Percentiles rank a stretch among this genome's conserved stretches.
These are phyloP conservation scores for Cucurbita maxima DNA, from an alignment of 306 rosid genomes.

Conservation along the genomic window DNA sequence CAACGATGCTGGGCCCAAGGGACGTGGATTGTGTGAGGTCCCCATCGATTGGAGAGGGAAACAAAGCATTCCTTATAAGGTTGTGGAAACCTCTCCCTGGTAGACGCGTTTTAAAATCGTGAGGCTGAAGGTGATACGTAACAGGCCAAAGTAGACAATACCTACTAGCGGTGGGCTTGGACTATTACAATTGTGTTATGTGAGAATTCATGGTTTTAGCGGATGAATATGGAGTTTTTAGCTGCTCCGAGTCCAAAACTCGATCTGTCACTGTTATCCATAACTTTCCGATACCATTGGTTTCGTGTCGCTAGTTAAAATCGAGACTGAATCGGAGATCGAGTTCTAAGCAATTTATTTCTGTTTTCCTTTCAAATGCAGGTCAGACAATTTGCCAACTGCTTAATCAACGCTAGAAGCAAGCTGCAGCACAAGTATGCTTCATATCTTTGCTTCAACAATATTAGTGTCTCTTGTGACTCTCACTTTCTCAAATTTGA, in stretches of 20 bases:
- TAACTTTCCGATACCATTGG: neutral
- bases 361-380: constrained; percentile 22
- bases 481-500: neutral
- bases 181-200: neutral
- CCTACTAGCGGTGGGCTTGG: too few species aligned
- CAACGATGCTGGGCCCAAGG: too few species aligned
- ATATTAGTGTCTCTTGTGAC: neutral
- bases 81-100: too few species aligned
- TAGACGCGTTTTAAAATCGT: too few species aligned
- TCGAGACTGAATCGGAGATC: neutral
- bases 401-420: constrained; percentile 60
- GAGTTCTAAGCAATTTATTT: neutral
- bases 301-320: neutral
- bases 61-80: too few species aligned
- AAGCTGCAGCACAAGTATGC: constrained; percentile 80
- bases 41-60: too few species aligned
- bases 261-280: neutral
- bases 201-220: neutral
- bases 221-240: neutral
- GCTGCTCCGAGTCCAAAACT: neutral
- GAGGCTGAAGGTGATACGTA: too few species aligned
- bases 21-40: too few species aligned
- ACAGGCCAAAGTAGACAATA: too few species aligned
- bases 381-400: constrained; percentile 71
- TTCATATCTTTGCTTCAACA: neutral